Evolutionary conservation across 768 basidiomycete species (phyloP), one percentile per base, ranked within the genome.

Genomic region (Boletus subcaerulescens): DNA sequence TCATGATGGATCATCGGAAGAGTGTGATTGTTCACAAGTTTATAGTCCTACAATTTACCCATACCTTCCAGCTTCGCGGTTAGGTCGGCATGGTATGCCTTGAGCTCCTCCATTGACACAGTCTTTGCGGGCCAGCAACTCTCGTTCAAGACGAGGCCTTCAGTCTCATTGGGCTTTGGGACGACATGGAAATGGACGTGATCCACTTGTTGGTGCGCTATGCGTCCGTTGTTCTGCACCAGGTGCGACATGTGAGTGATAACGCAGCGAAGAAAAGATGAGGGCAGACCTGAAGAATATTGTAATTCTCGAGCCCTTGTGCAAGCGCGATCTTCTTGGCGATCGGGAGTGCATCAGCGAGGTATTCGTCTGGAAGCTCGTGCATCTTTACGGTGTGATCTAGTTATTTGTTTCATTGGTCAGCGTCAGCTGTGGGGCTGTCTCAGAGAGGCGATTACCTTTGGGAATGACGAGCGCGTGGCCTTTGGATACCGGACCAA

Each of bases 161-260:
- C 84, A 0, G 10, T 35, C 5, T 80, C 66, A 43, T 85, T 80
- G 6, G 90, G 92, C 69, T 97, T 98, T 4, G 95, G 94, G 57
- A 98, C 95, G 61, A 98, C 79, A 64, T 98, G 93, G 74, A 93
- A 93, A 69, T 96, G 93, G 14, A 93, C 92, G 63, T 96, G 93
- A 51, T 85, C 81, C 26, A 96, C 92, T 48, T 81, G 76, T 74
- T 83, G 85, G 65, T 80, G 85, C 50, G 81, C 87, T 61, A 80
- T 72, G 39, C 74, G 68, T 4, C 87, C 87, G 62, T 89, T 89
- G 74, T 89, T 89, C 85, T 86, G 59, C 31, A 17, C 20, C 3
- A 10, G 3, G 18, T 20, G 22, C 7, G 26, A 8, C 13, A 14
- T 4, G 11, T 50, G 2, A 50, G 42, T 22, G 15, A 31, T 10